These are phyloP conservation scores for Stachybotrys chlorohalonatus DNA, from an alignment of 2,329 filamentous ascomycete genomes.

Conservation along the genomic window DNA sequence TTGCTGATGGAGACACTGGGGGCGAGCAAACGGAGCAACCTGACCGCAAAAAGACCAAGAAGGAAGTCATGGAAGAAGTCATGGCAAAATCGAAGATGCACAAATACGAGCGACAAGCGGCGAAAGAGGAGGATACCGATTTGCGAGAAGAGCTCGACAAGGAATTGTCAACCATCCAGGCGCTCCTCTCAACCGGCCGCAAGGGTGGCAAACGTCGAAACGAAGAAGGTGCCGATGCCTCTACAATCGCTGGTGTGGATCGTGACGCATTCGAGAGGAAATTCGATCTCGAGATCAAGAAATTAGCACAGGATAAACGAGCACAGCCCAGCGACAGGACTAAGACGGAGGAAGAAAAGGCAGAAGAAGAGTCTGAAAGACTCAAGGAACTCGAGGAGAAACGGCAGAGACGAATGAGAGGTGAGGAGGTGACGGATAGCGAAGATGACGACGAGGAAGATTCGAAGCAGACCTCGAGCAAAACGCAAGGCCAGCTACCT, in stretches of 20 bases:
- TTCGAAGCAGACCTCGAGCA: conserved; percentile 17
- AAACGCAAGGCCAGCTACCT: conserved; percentile 24
- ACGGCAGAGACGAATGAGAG: conserved; percentile 77
- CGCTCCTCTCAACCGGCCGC: conserved; percentile 50
- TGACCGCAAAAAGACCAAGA: conserved; percentile 85
- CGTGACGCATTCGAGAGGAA: conserved; percentile 68
- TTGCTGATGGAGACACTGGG: conserved; percentile 33
- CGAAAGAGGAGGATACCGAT: conserved; percentile 90
- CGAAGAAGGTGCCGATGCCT: conserved; percentile 10
- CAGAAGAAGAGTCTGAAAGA: conserved; percentile 65
- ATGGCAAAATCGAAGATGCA: conserved; percentile 95
- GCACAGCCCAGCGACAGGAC: conserved; percentile 80
- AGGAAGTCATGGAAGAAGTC: conserved; percentile 95
- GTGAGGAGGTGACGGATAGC: conserved; percentile 61
- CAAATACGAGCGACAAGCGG: conserved; percentile 88
- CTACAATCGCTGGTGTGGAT: conserved; percentile 43
- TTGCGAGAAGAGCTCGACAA: conserved; percentile 76
- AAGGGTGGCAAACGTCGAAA: conserved; percentile 26
- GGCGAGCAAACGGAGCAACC: conserved; percentile 50
- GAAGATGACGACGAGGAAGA: conserved; percentile 43
- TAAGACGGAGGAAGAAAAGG: conserved; percentile 83
- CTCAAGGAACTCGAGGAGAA: conserved; percentile 77
- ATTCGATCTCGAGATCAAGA: conserved; percentile 76
- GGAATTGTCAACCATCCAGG: conserved; percentile 67
- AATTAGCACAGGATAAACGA: conserved; percentile 75